A percentile compares a stretch with the other conserved stretches of the same genome.
These are phyloP conservation scores for Trichoderma atrobrunneum DNA, from an alignment of 2,329 filamentous ascomycete species.

Conservation along the genomic window DNA sequence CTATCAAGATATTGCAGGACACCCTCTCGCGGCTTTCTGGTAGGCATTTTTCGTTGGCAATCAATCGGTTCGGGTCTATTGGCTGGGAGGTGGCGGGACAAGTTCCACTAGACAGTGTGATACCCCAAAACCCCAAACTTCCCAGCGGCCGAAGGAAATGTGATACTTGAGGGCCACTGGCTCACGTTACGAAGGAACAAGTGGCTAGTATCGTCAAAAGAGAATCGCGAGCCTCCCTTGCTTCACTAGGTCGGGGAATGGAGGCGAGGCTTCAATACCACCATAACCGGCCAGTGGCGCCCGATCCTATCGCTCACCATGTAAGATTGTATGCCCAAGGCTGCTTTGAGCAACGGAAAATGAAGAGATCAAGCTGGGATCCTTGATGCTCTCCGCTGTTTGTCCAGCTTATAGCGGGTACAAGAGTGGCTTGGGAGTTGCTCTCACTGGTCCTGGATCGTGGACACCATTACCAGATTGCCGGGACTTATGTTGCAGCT, in stretches of 20 bases:
- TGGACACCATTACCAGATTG: slow-evolving; percentile 21
- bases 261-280: not conserved
- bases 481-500: slow-evolving; percentile 21
- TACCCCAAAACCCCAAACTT: not conserved
- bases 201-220: not conserved
- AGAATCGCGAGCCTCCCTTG: not conserved
- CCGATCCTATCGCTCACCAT: not conserved
- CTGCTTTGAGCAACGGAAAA: not conserved
- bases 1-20: not conserved
- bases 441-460: slow-evolving; percentile 5
- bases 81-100: not conserved
- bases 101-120: not conserved
- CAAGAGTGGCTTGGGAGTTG: slow-evolving; percentile 1
- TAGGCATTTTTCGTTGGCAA: not conserved
- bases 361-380: not conserved
- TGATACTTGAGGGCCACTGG: not conserved
- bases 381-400: not conserved
- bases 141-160: not conserved
- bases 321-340: not conserved
- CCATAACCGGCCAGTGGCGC: not conserved
- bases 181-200: not conserved
- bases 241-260: not conserved
- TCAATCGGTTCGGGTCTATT: not conserved
- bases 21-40: not conserved
- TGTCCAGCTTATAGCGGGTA: not conserved